phyloP scores from a whole-genome alignment of 1,284 basidiomycete genomes.

The Quambalaria eucalypti region DNA sequence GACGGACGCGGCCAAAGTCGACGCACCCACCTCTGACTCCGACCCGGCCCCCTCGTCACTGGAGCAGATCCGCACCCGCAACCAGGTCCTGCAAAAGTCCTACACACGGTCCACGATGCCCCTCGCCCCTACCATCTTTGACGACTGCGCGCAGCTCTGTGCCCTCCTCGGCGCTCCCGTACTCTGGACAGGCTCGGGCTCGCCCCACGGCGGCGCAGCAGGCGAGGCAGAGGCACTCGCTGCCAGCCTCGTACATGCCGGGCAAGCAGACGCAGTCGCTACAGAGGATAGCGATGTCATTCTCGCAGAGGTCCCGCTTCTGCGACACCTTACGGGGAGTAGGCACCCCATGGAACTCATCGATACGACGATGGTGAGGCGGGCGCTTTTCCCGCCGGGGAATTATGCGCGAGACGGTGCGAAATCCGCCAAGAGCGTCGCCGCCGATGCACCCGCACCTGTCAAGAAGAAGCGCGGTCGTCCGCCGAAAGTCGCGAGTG shows the following conservation, averaged over 20 bases:
- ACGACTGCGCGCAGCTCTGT: slow-evolving; percentile 29
- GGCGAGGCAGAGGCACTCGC: slow-evolving; percentile 47
- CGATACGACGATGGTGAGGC: slow-evolving; percentile 19
- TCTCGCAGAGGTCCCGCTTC: slow-evolving; percentile 39
- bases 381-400: slow-evolving; percentile 22
- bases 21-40: no score
- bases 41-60: background rate
- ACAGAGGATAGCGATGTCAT: slow-evolving; percentile 47
- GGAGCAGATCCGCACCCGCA: background rate
- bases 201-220: slow-evolving; percentile 15
- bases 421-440: background rate
- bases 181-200: slow-evolving; percentile 33
- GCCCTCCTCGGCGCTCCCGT: slow-evolving; percentile 31
- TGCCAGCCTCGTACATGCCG: slow-evolving; percentile 33
- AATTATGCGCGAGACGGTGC: no score
- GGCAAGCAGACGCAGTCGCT: slow-evolving; percentile 42
- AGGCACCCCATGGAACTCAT: slow-evolving; percentile 23
- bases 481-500: background rate
- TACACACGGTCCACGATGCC: slow-evolving; percentile 25
- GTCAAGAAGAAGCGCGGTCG: background rate
- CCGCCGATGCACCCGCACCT: background rate
- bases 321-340: slow-evolving; percentile 33
- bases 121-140: slow-evolving; percentile 20
- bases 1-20: no score
- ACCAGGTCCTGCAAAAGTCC: slow-evolving; percentile 9